Base-by-base conservation (phyloP, 805 yeast genomes). In the Nakazawaea laoshanensis region DNA sequence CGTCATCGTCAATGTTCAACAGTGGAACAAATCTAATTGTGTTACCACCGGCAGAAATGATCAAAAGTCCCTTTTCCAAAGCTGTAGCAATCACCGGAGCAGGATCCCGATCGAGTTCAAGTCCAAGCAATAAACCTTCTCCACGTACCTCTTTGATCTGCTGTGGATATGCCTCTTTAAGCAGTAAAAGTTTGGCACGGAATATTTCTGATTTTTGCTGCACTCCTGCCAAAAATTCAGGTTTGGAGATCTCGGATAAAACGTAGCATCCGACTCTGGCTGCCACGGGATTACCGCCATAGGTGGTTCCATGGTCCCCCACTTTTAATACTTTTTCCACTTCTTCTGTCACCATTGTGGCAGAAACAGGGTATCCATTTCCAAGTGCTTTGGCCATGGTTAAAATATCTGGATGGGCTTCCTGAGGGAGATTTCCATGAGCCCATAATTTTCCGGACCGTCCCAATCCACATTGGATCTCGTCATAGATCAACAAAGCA, bases 231-330 rank as follows among this genome's bases (percentile, higher is more conserved):
- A 85, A 65, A 43, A 92, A 79, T 13, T 62, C 67, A 4, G 64
- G 56, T 30, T 78, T 59, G 10, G 86, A 67, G 27, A 92, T 67
- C 45, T 74, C 69, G 34, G 69, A 76, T 16, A 92, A 58, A 10
- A 92, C 95, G 49, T 81, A 77, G 27, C 67, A 61, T 4, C 87
- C 95, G 31, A 92, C 72, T 41, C 88, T 74, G 22, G 89, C 68
- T 4, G 87, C 97, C 42, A 92, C 63, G 35, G 97, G 97, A 55
- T 92, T 92, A 36, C 98, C 98, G 42, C 98, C 97, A 52, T 81
- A 89, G 0, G 98, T 89, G 3, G 97, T 89, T 36, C 98, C 98
- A 53, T 89, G 98, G 52, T 92, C 98, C 37, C 98, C 98, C 15
- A 85, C 89, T 37, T 74, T 66, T 44, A 92, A 61, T 2, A 65